phyloP scores from a whole-genome alignment of 768 basidiomycete species.

The Termitomyces heimii region DNA sequence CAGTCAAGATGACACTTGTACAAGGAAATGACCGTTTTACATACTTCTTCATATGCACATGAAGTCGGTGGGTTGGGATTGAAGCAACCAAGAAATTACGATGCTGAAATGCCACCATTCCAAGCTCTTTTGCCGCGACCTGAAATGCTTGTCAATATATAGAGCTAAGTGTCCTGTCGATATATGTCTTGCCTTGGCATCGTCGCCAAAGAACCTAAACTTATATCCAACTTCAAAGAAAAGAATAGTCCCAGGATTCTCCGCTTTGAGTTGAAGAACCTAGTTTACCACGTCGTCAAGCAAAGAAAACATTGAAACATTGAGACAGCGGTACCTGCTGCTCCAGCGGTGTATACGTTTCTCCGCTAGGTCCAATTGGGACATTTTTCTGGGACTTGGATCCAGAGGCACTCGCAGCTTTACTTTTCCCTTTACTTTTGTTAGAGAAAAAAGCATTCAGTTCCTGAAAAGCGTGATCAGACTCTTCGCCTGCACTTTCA shows the following conservation, averaged over 20 bases:
- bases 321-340: slow-evolving; percentile 40
- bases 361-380: slow-evolving; percentile 61
- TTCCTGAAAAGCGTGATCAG: slow-evolving; percentile 40
- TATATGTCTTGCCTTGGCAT: slow-evolving; percentile 54
- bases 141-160: slow-evolving; percentile 19
- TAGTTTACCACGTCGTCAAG: slow-evolving; percentile 16
- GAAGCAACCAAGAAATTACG: slow-evolving; percentile 74
- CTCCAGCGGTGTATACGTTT: slow-evolving; percentile 74
- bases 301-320: background rate
- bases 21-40: slow-evolving; percentile 8
- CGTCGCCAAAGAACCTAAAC: slow-evolving; percentile 77
- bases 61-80: slow-evolving; percentile 62
- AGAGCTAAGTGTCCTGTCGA: background rate
- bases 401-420: slow-evolving; percentile 16
- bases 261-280: slow-evolving; percentile 55
- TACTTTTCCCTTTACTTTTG: slow-evolving; percentile 29
- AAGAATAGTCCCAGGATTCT: slow-evolving; percentile 60
- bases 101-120: slow-evolving; percentile 66
- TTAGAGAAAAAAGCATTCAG: slow-evolving; percentile 42
- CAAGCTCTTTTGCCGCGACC: slow-evolving; percentile 72
- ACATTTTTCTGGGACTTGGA: slow-evolving; percentile 28
- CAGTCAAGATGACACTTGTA: background rate
- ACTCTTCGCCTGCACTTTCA: slow-evolving; percentile 32
- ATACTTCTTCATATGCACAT: slow-evolving; percentile 74
- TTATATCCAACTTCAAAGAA: slow-evolving; percentile 86